Evolutionary conservation across 2,329 filamentous ascomycete species (phyloP).

Genomic region (Raffaelea arxii): DNA sequence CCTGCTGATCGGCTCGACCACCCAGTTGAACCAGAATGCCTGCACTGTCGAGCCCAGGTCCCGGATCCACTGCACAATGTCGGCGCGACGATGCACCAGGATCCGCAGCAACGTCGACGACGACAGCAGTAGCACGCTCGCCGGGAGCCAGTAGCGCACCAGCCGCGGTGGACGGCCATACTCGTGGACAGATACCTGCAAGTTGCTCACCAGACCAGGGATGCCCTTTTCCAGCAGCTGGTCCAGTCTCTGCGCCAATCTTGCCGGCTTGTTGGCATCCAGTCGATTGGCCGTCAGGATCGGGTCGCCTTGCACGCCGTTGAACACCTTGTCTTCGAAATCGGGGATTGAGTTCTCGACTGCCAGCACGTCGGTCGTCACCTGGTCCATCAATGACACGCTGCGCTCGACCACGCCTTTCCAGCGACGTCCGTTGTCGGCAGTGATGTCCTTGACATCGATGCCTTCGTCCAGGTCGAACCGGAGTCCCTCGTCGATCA

Average conservation of each 20-base stretch:
- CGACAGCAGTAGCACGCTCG: constrained; percentile 61
- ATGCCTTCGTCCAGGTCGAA: constrained; percentile 42
- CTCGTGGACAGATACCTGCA: constrained; percentile 43
- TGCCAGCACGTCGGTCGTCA: constrained; percentile 61
- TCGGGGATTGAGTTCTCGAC: constrained; percentile 52
- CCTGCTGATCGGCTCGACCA: constrained; percentile 74
- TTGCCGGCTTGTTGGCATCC: constrained; percentile 41
- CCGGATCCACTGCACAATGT: constrained; percentile 69
- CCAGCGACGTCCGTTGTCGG: constrained; percentile 37
- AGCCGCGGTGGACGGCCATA: constrained; percentile 69
- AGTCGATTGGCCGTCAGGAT: constrained; percentile 45
- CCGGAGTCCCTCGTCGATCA: constrained; percentile 77
- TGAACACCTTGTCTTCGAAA: constrained; percentile 57
- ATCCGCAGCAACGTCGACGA: constrained; percentile 80
- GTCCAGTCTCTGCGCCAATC: constrained; percentile 58
- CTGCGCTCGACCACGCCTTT: constrained; percentile 72
- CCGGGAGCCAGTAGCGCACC: constrained; percentile 83
- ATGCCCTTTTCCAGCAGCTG: constrained; percentile 60
- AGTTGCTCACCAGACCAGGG: constrained; percentile 53
- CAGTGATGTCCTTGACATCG: constrained; percentile 25
- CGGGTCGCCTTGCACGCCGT: constrained; percentile 50
- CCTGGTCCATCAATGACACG: constrained; percentile 76
- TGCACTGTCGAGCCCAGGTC: constrained; percentile 69
- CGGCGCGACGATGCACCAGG: constrained; percentile 61
- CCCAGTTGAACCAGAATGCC: constrained; percentile 96